Evolutionary conservation across 345 rosid genomes (phyloP).

Genomic region (Heritiera fomes): DNA sequence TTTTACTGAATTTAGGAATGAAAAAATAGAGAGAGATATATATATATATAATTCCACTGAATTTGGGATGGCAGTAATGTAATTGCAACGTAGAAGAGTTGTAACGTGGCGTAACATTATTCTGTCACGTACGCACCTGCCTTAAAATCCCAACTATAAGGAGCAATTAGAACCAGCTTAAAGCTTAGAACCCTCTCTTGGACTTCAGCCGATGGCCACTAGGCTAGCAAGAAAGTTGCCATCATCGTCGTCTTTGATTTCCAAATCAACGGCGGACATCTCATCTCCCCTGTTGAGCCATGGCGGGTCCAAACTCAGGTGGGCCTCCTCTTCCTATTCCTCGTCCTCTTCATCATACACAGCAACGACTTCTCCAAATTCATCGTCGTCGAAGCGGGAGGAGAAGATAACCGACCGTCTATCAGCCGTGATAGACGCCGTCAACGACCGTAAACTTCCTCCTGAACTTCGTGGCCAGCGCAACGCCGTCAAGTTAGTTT

Average conservation of each 20-base stretch:
- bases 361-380: conserved; percentile 31
- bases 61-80: too few species aligned
- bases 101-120: neutral
- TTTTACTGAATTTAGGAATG: too few species aligned
- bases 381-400: conserved; percentile 39
- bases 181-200: neutral
- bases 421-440: conserved; percentile 67
- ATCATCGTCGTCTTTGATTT: conserved; percentile 21
- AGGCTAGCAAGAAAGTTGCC: conserved; percentile 36
- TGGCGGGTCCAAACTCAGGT: conserved; percentile 26
- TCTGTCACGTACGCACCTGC: neutral
- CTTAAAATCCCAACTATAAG: too few species aligned
- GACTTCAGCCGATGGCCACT: conserved; percentile 32
- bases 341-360: conserved; percentile 39
- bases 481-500: conserved; percentile 56
- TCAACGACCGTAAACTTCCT: conserved; percentile 82
- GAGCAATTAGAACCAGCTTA: neutral
- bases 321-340: conserved; percentile 43
- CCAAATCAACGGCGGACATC: conserved; percentile 20
- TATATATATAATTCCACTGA: too few species aligned
- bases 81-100: too few species aligned
- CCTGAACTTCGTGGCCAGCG: conserved; percentile 90
- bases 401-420: conserved; percentile 61
- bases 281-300: conserved; percentile 18
- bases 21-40: too few species aligned